Base-by-base conservation (phyloP, 306 rosid species). In the Amphicarpaea edgeworthii region DNA sequence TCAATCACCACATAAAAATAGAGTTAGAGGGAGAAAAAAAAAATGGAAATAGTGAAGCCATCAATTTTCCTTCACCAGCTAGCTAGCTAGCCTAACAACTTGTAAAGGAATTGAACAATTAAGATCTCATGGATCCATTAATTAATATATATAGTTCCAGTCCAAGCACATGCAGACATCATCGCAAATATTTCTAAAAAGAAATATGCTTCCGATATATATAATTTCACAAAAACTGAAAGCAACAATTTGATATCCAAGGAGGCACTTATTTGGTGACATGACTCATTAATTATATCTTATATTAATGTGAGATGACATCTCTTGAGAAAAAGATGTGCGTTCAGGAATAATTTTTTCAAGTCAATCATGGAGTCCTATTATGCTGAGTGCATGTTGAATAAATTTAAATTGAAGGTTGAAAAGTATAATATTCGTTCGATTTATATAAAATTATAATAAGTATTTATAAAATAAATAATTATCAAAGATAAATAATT, bases 151-250 rank as follows among this genome's bases (percentile, higher is more conserved):
- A 12, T 14, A 6, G 8, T 58, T 28, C 41, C 37, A 10, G 1
- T 55, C 62, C 40, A 61, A 34, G 8, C 46, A 61, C 68, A 32
- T 60, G 67, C 14, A 60, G 6, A 30, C 67, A 60, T 15, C 67
- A 60, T 15, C 3, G n/a, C 16, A 1, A 61, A 8, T 60, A 32
- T 34, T 61, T 61, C 0, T n/a, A n/a, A 32, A 60, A 59, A 60
- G 7, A 60, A 32, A 15, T 28, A 28, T 28, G 45, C 24, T 3
- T n/a, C 37, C 37, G 37, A 0, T 10, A 0, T n/a, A n/a, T n/a
- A 30, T 60, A 7, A 32, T 61, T 59, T 34, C 68, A 28, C 12
- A 30, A 12, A 59, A 16, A 4, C 16, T 42, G 14, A 42, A 66
- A 21, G 20, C 53, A 65, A 42, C 53, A 65, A 12, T 12, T 65